Evolutionary conservation across 1,139 yeast species (phyloP).

Genomic region (Candida sojae): DNA sequence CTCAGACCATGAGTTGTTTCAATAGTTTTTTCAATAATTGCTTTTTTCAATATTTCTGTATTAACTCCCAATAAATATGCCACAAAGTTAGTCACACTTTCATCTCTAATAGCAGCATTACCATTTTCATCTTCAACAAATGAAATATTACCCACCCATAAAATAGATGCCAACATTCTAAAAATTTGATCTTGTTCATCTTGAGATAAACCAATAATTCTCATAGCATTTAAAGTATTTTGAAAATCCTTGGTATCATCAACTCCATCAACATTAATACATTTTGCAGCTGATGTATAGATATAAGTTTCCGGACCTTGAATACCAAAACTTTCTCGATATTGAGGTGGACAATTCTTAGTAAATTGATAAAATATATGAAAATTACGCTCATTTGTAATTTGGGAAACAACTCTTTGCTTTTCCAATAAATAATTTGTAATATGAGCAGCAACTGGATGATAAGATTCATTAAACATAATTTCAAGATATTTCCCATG

Average conservation of each 20-base stretch:
- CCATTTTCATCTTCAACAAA: slow-evolving; percentile 88
- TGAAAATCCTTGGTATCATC: slow-evolving; percentile 78
- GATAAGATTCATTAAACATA: slow-evolving; percentile 72
- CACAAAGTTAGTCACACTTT: slow-evolving; percentile 88
- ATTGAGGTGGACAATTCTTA: slow-evolving; percentile 83
- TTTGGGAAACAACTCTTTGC: slow-evolving; percentile 94
- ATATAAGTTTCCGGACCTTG: slow-evolving; percentile 92
- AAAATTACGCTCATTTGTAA: slow-evolving; percentile 89
- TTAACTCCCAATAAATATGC: slow-evolving; percentile 89
- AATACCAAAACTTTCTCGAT: slow-evolving; percentile 82
- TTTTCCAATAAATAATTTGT: slow-evolving; percentile 94
- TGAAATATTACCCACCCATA: slow-evolving; percentile 94
- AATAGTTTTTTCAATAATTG: slow-evolving; percentile 78
- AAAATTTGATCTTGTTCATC: slow-evolving; percentile 90
- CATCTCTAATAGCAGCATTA: slow-evolving; percentile 77
- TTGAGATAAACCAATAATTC: slow-evolving; percentile 76
- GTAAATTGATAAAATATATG: slow-evolving; percentile 97
- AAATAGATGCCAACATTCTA: slow-evolving; percentile 76
- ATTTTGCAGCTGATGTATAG: slow-evolving; percentile 84
- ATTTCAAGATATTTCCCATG: slow-evolving; percentile 97
- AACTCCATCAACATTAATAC: slow-evolving; percentile 83
- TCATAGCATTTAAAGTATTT: slow-evolving; percentile 87
- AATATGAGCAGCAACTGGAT: slow-evolving; percentile 93
- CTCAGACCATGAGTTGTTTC: slow-evolving; percentile 88
- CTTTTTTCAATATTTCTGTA: slow-evolving; percentile 61